These are phyloP conservation scores for Angomonas deanei DNA, from an alignment of 208 protist genomes.

Conservation along the genomic window DNA sequence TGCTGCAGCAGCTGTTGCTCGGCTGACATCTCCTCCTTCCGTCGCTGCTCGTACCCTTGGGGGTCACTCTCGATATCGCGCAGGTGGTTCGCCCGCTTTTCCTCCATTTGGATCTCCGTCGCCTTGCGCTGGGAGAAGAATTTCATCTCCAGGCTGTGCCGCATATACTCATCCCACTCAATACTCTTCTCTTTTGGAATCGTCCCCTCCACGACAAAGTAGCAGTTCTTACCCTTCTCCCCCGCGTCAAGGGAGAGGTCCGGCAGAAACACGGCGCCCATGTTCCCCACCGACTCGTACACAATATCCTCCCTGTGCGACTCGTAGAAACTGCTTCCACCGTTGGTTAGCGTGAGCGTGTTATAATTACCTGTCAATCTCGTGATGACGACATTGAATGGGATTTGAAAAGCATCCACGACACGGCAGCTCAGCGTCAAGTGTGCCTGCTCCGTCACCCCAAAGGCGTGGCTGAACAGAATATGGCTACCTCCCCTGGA, in stretches of 20 bases:
- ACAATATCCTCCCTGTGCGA: constrained; percentile 4
- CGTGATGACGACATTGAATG: constrained; percentile 43
- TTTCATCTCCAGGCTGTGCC: constrained; percentile 32
- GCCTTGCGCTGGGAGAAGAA: constrained; percentile 24
- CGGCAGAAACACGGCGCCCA: constrained; percentile 40
- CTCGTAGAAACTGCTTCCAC: background rate
- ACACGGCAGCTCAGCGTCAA: constrained; percentile 46
- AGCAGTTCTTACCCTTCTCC: constrained; percentile 15
- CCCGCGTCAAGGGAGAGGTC: constrained; percentile 36
- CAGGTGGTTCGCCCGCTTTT: constrained; percentile 19
- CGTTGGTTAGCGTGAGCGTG: background rate
- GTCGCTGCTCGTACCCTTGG: constrained; percentile 28
- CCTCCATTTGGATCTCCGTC: constrained; percentile 21
- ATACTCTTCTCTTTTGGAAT: constrained; percentile 33
- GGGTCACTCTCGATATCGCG: constrained; percentile 33
- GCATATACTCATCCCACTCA: constrained; percentile 55
- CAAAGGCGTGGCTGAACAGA: constrained; percentile 59
- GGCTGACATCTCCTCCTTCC: constrained; percentile 15
- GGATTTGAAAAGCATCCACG: constrained; percentile 25
- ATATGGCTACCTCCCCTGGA: constrained; percentile 38
- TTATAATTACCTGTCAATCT: background rate
- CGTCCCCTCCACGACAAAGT: constrained; percentile 53
- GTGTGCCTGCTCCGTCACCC: constrained; percentile 44
- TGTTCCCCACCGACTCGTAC: constrained; percentile 10
- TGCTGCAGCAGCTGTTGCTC: constrained; percentile 23